These are phyloP conservation scores for Taxawa tesnikishii DNA, from an alignment of 2,329 filamentous ascomycete species.

Conservation along the genomic window DNA sequence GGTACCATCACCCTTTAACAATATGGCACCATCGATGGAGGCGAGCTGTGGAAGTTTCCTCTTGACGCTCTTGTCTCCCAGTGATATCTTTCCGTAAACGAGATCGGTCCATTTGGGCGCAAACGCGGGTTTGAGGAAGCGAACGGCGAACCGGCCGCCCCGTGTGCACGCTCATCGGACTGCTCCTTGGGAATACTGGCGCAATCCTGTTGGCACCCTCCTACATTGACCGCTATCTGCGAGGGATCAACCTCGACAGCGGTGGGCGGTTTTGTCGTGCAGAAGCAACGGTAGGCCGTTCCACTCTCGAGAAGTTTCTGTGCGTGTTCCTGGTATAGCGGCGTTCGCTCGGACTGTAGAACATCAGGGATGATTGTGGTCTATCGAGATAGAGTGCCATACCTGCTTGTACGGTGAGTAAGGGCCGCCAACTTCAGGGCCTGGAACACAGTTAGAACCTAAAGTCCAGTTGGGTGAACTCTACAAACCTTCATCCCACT, in stretches of 20 bases:
- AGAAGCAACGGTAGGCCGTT: constrained; percentile 89
- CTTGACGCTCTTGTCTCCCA: constrained; percentile 14
- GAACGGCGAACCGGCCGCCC: constrained; percentile 63
- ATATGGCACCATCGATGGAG: constrained; percentile 51
- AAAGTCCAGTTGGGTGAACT: too few relatives aligned
- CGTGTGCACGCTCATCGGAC: constrained; percentile 56
- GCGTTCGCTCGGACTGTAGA: constrained; percentile 61
- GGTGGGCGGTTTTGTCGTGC: constrained; percentile 46
- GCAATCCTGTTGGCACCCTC: constrained; percentile 63
- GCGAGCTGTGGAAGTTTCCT: constrained; percentile 15
- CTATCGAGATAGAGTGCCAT: too few relatives aligned
- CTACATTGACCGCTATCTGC: constrained; percentile 35
- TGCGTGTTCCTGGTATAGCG: constrained; percentile 60
- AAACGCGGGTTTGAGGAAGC: constrained; percentile 53
- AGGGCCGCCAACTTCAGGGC: constrained; percentile 67
- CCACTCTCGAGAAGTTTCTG: constrained; percentile 55
- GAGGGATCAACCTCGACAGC: constrained; percentile 8
- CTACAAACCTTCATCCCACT: constrained; percentile 82
- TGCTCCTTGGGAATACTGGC: constrained; percentile 52
- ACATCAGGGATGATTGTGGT: too few relatives aligned
- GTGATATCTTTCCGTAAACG: constrained; percentile 56
- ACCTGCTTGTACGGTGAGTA: constrained; percentile 81
- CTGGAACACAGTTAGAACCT: constrained; percentile 26
- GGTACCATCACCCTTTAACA: constrained; percentile 82
- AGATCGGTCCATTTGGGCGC: constrained; percentile 61